Conservation (phyloP, 2,329 filamentous ascomycete genomes). For the Lachnellula arida region DNA sequence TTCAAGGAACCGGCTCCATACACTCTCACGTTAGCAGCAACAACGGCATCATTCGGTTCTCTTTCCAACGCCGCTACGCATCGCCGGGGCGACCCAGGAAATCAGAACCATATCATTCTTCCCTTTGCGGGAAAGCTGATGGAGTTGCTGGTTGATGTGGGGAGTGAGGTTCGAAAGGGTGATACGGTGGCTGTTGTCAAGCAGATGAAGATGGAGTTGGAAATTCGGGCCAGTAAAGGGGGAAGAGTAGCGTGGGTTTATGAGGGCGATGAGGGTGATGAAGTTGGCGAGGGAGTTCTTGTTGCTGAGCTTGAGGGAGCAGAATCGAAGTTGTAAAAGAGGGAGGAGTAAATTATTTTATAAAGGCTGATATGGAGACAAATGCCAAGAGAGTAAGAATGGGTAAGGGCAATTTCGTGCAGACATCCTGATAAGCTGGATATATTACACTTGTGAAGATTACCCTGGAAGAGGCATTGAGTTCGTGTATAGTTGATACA, state of each 20-base stretch:
- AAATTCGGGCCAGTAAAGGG: conserved; percentile 40
- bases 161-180: conserved; percentile 44
- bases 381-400: not conserved
- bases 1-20: conserved; percentile 40
- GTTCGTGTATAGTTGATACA: too few relatives aligned
- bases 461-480: too few relatives aligned
- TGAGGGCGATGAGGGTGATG: conserved; percentile 27
- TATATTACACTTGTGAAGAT: too few relatives aligned
- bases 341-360: not conserved
- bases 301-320: conserved; percentile 20
- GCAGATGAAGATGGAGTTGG: conserved; percentile 69
- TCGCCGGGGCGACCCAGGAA: conserved; percentile 43
- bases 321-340: conserved; percentile 13
- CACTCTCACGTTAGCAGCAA: conserved; percentile 36
- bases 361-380: not conserved
- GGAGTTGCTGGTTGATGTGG: conserved; percentile 51
- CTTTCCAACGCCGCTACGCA: conserved; percentile 43
- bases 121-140: conserved; percentile 56
- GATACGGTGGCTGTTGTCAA: conserved; percentile 54
- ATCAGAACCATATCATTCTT: conserved; percentile 49
- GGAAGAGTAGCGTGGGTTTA: conserved; percentile 25
- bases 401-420: not conserved
- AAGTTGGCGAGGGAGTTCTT: conserved; percentile 25
- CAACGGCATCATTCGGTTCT: conserved; percentile 45
- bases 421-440: too few relatives aligned